Base-by-base conservation (phyloP, 2,329 filamentous ascomycete species). In the Nannizziopsis arthrosporioides region DNA sequence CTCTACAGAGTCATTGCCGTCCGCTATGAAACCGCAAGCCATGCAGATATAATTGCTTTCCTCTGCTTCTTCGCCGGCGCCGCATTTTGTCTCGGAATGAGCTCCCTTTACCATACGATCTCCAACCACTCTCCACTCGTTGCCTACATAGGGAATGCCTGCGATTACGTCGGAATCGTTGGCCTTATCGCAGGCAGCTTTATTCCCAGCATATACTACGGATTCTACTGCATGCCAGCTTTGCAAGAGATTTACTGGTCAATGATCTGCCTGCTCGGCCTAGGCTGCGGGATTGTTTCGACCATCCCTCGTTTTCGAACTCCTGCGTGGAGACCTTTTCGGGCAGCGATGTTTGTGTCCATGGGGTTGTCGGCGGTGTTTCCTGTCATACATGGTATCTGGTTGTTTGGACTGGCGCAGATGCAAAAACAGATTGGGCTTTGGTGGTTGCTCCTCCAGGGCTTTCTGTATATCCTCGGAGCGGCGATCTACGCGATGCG, bases 91-190 rank as follows among this genome's bases (percentile, higher is more conserved):
- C 69, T 92, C 45, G 82, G 83, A 17, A 85, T 89, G 81, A 88
- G 83, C 56, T 84, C 87, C 4, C 84, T 82, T 2, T 98, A 81
- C 62, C 92, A 98, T 63, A 77, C 85, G 1, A 76, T 95, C 42
- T 80, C 75, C 17, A 94, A 95, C 56, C 92, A 98, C 65, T 92
- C 85, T 14, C 77, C 80, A 34, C 67, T 68, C 1, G 85, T 95
- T 11, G 81, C 84, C 1, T 81, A 78, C 53, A 85, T 87, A 72
- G 89, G 89, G 9, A 96, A 96, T 63, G 86, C 94, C 64, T 70
- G 96, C 49, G 92, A 98, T 63, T 96, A 98, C 63, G 78, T 90
- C 4, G 92, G 92, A 5, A 98, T 98, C 57, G 85, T 96, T 27
- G 78, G 82, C 42, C 70, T 98, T 56, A 96, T 96, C 51, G 85